Evolutionary conservation across 805 yeast species (phyloP), one percentile per base, ranked within the genome.

Genomic region (Yarrowia osloensis): DNA sequence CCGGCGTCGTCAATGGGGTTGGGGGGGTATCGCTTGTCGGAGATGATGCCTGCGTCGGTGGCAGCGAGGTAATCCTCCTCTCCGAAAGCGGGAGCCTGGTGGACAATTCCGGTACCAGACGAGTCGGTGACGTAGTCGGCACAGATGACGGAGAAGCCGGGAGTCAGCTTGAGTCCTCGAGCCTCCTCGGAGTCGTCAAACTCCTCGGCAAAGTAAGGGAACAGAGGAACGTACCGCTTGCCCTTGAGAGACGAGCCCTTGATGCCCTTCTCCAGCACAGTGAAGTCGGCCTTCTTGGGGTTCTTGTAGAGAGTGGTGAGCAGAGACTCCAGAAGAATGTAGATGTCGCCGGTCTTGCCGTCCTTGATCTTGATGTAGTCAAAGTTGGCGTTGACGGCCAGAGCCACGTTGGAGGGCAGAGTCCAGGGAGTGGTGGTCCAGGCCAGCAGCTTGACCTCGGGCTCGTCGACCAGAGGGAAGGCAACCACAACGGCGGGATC

Each of bases 401-500:
- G 84, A 15, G 93, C 94, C 77, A 95, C 80, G 78, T 95, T 94
- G 31, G 97, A 90, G 47, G 99, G 99, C 76, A 95, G 83, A 62
- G 99, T 96, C 99, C 99, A 95, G 65, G 99, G 99, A 28, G 99
- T 95, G 69, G 99, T 95, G 52, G 99, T 95, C 99, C 99, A 95
- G 11, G 98, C 98, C 44, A 95, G 93, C 71, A 95, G 82, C 71
- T 85, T 81, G 66, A 97, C 90, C 74, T 89, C 86, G 70, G 91
- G 92, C 74, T 93, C 96, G 70, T 86, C 90, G 35, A 84, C 80
- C 67, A 90, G 81, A 70, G 90, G 90, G 84, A 95, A 96, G 29
- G 91, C 96, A 72, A 95, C 80, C 69, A 97, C 92, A 62, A 96
- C 93, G 12, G 97, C 97, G 11, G 99, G 99, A 78, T 95, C 99